Evolutionary conservation across 106 monocot species (phyloP).

Genomic region (Hemerocallis citrina): DNA sequence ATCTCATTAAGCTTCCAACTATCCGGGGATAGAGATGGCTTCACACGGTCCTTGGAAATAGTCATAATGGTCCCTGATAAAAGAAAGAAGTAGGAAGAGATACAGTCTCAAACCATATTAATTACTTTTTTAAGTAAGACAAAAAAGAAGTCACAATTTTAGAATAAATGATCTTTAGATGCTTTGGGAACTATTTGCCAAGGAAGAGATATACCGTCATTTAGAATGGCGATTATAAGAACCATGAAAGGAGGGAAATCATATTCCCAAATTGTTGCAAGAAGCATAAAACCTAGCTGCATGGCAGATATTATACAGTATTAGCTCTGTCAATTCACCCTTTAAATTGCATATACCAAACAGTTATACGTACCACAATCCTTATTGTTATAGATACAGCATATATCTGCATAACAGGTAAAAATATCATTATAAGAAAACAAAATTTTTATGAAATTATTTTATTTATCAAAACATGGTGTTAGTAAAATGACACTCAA

Average conservation of each 20-base stretch:
- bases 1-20: conserved; percentile 75
- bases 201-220: conserved; percentile 40
- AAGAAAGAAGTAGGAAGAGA: background rate
- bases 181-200: background rate
- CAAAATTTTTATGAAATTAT: background rate
- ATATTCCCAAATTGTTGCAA: conserved; percentile 63
- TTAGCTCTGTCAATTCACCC: background rate
- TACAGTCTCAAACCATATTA: too few relatives aligned
- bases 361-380: conserved; percentile 42
- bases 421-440: background rate
- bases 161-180: too few relatives aligned
- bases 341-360: background rate
- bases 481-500: conserved; percentile 12
- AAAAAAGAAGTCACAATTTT: background rate
- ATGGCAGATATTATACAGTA: background rate
- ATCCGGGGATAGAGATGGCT: conserved; percentile 56
- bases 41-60: conserved; percentile 60
- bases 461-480: background rate
- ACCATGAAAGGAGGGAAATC: conserved; percentile 76
- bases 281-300: conserved; percentile 62
- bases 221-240: conserved; percentile 54
- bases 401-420: conserved; percentile 53
- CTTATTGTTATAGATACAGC: conserved; percentile 68
- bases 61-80: conserved; percentile 69
- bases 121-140: background rate